Evolutionary conservation across 371 early-diverging fungal species (phyloP).

Genomic region (Mortierella sp.): DNA sequence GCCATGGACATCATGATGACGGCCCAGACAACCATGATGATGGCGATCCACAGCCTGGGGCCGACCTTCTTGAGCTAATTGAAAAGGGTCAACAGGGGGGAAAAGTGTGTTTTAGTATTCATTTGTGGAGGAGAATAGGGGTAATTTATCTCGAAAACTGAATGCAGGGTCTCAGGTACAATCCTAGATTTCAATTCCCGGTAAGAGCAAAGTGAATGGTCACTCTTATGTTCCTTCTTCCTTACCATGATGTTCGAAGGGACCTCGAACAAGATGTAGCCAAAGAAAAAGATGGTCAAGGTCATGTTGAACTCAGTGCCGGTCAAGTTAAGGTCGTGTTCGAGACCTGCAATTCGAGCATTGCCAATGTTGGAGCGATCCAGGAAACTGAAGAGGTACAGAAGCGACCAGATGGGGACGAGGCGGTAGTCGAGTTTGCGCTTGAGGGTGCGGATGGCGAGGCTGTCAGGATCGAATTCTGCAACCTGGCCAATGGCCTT

Average conservation of each 20-base stretch:
- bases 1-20: constrained; percentile 70
- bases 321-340: constrained; percentile 59
- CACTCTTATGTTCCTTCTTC: background rate
- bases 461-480: constrained; percentile 23
- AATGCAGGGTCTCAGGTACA: constrained; percentile 3
- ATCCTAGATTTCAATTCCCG: background rate
- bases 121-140: background rate
- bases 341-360: constrained; percentile 68
- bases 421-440: constrained; percentile 61
- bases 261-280: constrained; percentile 61
- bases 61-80: constrained; percentile 57
- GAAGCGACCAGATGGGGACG: constrained; percentile 62
- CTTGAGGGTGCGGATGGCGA: constrained; percentile 24
- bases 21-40: constrained; percentile 74
- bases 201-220: background rate
- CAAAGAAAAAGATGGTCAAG: constrained; percentile 71
- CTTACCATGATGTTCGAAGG: constrained; percentile 28
- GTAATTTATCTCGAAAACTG: background rate
- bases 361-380: constrained; percentile 72
- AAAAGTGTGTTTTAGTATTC: background rate
- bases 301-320: constrained; percentile 63
- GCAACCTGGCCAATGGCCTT: constrained; percentile 14
- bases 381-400: constrained; percentile 67
- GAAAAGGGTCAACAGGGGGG: background rate
- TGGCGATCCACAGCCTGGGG: constrained; percentile 22